phyloP scores from a whole-genome alignment of 495 filamentous ascomycete genomes.

The Poronia punctata region DNA sequence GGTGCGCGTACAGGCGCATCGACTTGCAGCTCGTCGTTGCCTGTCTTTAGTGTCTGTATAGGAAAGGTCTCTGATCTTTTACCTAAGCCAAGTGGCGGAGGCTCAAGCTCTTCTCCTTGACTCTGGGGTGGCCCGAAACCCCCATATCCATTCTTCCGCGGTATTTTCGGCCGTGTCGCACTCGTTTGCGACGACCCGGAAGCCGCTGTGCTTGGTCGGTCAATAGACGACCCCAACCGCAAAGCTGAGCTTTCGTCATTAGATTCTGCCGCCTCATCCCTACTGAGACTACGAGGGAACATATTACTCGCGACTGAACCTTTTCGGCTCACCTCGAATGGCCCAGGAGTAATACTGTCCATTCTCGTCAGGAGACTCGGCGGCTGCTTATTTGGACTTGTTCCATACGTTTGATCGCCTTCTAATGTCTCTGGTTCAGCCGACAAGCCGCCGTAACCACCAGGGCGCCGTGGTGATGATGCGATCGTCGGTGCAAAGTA shows the following conservation, averaged over 20 bases:
- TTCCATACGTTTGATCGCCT: slow-evolving; percentile 23
- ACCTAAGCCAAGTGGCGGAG: slow-evolving; percentile 30
- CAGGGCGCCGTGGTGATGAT: slow-evolving; percentile 30
- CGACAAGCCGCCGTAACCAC: slow-evolving; percentile 34
- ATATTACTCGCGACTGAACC: slow-evolving; percentile 17
- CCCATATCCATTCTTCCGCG: slow-evolving; percentile 44
- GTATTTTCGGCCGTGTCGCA: slow-evolving; percentile 28
- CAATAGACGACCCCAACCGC: slow-evolving; percentile 21
- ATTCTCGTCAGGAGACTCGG: slow-evolving; percentile 51
- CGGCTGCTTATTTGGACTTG: slow-evolving; percentile 37
- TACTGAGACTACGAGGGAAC: slow-evolving; percentile 17
- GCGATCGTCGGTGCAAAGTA: slow-evolving; percentile 30
- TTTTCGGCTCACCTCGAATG: slow-evolving; percentile 46
- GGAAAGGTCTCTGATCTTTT: slow-evolving; percentile 53
- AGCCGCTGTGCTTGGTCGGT: slow-evolving; percentile 33
- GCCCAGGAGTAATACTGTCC: slow-evolving; percentile 60
- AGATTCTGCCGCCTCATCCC: slow-evolving; percentile 13
- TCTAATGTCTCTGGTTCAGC: slow-evolving; percentile 48
- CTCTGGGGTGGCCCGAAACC: slow-evolving; percentile 37
- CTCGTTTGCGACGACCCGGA: slow-evolving; percentile 36
- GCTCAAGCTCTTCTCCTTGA: slow-evolving; percentile 24
- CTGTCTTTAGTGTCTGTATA: slow-evolving; percentile 43
- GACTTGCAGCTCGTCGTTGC: slow-evolving; percentile 15
- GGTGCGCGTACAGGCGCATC: slow-evolving; percentile 38
- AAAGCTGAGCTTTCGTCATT: slow-evolving; percentile 17